These are phyloP conservation scores for Arabidopsis thaliana DNA, from an alignment of 345 rosid species.

Conservation along the genomic window TAIR10.1 NC_003070.9:28150501-28151000, in stretches of 20 bases:
- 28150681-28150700: too few species aligned
- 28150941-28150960: constrained; percentile 20
- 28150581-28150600: not conserved
- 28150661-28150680: too few species aligned
- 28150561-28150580: constrained; percentile 22
- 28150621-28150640: not conserved
- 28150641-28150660: too few species aligned
- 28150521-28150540: constrained; percentile 29
- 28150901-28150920: not conserved
- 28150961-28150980: constrained; percentile 15
- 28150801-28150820: too few species aligned
- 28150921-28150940: not conserved
- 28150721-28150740: too few species aligned
- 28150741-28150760: too few species aligned
- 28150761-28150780: too few species aligned
- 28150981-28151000: constrained; percentile 30
- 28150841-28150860: too few species aligned
- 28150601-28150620: not conserved
- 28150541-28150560: constrained; percentile 23
- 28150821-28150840: too few species aligned
- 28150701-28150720: too few species aligned
- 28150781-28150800: not conserved
- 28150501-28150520: constrained; percentile 40
- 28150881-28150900: not conserved
- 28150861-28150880: too few species aligned